These are phyloP conservation scores for Pythium vanterpoolii DNA, from an alignment of 352 stramenopile species.

Conservation along the genomic window DNA sequence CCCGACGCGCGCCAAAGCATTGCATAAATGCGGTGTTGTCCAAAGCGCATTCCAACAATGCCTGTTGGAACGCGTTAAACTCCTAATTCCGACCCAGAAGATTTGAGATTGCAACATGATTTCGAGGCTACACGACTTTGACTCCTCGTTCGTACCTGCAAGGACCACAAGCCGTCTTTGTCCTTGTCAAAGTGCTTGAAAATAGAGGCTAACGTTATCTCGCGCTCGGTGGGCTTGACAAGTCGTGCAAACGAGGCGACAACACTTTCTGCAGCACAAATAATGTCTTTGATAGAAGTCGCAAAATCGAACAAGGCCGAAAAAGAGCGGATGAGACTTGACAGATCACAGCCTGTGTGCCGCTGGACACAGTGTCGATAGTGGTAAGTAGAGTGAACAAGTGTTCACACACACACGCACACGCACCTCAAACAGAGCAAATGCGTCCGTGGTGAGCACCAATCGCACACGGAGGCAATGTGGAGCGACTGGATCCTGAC, in stretches of 20 bases:
- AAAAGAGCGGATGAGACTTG: slow-evolving; percentile 28
- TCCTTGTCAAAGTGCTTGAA: slow-evolving; percentile 46
- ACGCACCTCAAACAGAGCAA: slow-evolving; percentile 24
- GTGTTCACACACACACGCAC: background rate
- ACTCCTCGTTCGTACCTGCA: slow-evolving; percentile 39
- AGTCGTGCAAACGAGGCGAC: slow-evolving; percentile 26
- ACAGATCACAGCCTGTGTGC: slow-evolving; percentile 16
- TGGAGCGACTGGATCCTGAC: background rate
- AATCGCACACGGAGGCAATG: slow-evolving; percentile 37
- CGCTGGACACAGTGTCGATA: slow-evolving; percentile 8
- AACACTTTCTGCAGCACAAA: slow-evolving; percentile 23
- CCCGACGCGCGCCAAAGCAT: slow-evolving; percentile 28
- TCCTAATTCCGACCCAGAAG: slow-evolving; percentile 22
- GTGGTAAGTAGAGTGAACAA: background rate
- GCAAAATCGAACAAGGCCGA: slow-evolving; percentile 38
- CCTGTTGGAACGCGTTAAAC: slow-evolving; percentile 64
- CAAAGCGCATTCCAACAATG: slow-evolving; percentile 36
- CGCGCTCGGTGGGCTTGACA: slow-evolving; percentile 38
- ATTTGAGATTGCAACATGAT: no score
- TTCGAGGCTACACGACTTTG: no score
- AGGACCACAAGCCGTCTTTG: slow-evolving; percentile 32
- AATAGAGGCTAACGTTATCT: slow-evolving; percentile 32
- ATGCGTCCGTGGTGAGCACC: slow-evolving; percentile 35
- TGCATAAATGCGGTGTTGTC: slow-evolving; percentile 33
- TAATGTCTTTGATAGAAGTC: slow-evolving; percentile 34